phyloP scores from a whole-genome alignment of 2,329 filamentous ascomycete species.

The Exophiala dermatitidis region DNA sequence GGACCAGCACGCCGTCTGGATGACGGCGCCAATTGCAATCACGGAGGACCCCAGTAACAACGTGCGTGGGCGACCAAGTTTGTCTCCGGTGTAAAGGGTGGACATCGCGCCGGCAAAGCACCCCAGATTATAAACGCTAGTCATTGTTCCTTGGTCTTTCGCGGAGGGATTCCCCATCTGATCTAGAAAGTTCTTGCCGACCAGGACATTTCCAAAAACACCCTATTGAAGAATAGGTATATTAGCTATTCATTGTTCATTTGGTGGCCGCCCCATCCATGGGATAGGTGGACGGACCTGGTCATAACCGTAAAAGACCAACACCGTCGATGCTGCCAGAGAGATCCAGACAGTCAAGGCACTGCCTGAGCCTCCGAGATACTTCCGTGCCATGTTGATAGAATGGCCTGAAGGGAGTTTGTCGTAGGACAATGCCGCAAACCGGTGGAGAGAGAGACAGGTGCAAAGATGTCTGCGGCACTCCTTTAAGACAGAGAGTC shows the following conservation, averaged over 20 bases:
- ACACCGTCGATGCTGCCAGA: conserved; percentile 44
- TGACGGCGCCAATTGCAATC: conserved; percentile 41
- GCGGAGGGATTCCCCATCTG: conserved; percentile 16
- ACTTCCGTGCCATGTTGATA: conserved; percentile 39
- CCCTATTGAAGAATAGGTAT: conserved; percentile 23
- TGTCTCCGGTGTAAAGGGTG: conserved; percentile 44
- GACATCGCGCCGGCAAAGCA: conserved; percentile 36
- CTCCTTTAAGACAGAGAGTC: no score
- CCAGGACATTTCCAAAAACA: conserved; percentile 33
- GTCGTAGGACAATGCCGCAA: no score
- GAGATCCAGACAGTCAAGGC: conserved; percentile 48
- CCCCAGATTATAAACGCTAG: conserved; percentile 39
- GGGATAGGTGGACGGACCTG: conserved; percentile 28
- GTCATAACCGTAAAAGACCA: conserved; percentile 46
- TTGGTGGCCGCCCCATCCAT: no score
- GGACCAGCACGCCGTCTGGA: conserved; percentile 38
- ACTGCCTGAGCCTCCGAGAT: conserved; percentile 46
- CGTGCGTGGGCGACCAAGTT: conserved; percentile 39
- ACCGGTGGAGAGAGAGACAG: no score
- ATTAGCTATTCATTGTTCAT: no score
- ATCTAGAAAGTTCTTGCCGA: conserved; percentile 31
- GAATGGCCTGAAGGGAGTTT: not conserved
- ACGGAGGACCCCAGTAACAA: conserved; percentile 36
- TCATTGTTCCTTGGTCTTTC: conserved; percentile 25
- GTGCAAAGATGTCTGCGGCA: no score